Conservation (phyloP, 2,329 filamentous ascomycete species). For the Amphichorda felina region DNA sequence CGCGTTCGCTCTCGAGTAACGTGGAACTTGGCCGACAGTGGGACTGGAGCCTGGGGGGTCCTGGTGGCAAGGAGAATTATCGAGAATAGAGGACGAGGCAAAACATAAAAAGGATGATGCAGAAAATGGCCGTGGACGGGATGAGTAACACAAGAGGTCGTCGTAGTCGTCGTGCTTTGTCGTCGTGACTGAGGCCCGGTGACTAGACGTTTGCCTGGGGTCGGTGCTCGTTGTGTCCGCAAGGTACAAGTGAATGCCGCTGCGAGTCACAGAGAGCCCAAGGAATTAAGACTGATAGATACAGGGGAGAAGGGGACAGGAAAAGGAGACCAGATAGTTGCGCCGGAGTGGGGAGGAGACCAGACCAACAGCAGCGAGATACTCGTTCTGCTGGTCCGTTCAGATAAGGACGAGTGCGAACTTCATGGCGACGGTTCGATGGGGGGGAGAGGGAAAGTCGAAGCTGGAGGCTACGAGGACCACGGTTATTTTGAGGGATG, state of each 20-base stretch:
- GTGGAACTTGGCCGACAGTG: not conserved
- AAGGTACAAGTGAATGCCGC: constrained; percentile 42
- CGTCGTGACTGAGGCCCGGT: no score
- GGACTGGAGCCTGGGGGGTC: not conserved
- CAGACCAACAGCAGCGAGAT: constrained; percentile 39
- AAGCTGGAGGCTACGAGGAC: constrained; percentile 10
- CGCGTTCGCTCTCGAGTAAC: constrained; percentile 7
- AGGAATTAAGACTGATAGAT: constrained; percentile 4
- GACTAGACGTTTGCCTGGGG: not conserved
- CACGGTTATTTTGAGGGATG: constrained; percentile 5
- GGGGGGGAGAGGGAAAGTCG: constrained; percentile 22
- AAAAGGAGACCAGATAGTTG: not conserved
- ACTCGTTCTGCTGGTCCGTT: constrained; percentile 7
- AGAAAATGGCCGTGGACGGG: not conserved
- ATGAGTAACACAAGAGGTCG: constrained; percentile 3
- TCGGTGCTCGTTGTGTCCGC: constrained; percentile 15
- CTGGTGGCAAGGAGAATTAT: not conserved
- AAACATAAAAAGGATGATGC: not conserved
- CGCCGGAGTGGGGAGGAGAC: constrained; percentile 9
- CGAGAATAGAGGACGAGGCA: not conserved
- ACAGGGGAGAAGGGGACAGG: not conserved
- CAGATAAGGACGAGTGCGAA: constrained; percentile 33
- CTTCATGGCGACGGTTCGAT: constrained; percentile 42
- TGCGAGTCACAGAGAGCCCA: constrained; percentile 15
- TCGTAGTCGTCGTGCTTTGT: constrained; percentile 5